Base-by-base conservation (phyloP, 345 rosid species). In the Arabidopsis arenosa region DNA sequence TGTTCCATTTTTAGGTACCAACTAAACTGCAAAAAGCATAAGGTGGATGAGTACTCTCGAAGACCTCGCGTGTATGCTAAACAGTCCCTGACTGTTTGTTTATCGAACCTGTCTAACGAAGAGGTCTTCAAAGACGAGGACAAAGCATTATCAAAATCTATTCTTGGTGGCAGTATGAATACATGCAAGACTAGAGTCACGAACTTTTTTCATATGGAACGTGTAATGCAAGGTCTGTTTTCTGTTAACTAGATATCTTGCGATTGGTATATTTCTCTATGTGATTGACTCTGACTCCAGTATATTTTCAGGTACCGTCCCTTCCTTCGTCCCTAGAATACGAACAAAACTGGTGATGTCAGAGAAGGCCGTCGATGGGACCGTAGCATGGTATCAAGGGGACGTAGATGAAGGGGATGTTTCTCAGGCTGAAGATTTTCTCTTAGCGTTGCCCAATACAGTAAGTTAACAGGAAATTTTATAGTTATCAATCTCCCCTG, bases 341-440 rank as follows among this genome's bases (percentile, higher is more conserved):
- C 80, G 67, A 54, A 79, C 86, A 75, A 87, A 77, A 72, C 78
- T 95, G 88, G 78, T 89, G 21, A 71, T 95, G 93, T 85, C 86
- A 72, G 91, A 92, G 87, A 95, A 89, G 84, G 84, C 85, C 63
- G 80, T 77, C 30, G 93, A 90, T 80, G 96, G 97, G 75, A 89
- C 96, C 26, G 89, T 96, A 60, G 96, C 93, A 67, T 79, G 93
- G 86, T 81, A 79, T 77, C 88, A 85, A 83, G 99, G 94, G 72
- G 99, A 96, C 68, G 35, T 83, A 62, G 94, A 88, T 30, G 97
- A 93, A 61, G 81, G 76, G 41, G 93, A 92, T 77, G 35, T 84
- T 83, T 87, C 85, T 47, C 80, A 84, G 18, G 84, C 76, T 10
- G 99, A 92, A 85, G 96, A 95, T 53, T 53, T 75, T 83, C 88